phyloP scores from a whole-genome alignment of 2,329 filamentous ascomycete genomes.

The Waltergamsia citrina region DNA sequence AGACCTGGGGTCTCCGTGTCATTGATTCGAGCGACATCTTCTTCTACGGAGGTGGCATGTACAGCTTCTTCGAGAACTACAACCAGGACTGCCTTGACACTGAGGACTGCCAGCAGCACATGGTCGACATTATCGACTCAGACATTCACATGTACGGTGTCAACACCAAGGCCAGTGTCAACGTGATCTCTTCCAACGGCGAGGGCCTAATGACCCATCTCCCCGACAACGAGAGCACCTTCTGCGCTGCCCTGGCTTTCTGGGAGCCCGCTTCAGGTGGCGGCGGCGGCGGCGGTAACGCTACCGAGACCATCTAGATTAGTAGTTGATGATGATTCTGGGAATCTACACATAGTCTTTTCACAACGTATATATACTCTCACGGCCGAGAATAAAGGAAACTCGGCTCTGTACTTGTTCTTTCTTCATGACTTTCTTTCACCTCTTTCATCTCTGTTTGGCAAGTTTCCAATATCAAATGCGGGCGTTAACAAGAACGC shows the following conservation, averaged over 20 bases:
- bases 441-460: too few species aligned
- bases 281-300: not conserved
- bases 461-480: too few species aligned
- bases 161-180: constrained; percentile 64
- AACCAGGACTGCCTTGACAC: constrained; percentile 56
- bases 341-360: not conserved
- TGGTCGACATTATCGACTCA: constrained; percentile 62
- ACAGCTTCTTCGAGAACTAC: constrained; percentile 82
- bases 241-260: constrained; percentile 45
- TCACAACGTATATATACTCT: not conserved
- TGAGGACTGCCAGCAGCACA: constrained; percentile 68
- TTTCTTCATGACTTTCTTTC: not conserved
- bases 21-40: constrained; percentile 56
- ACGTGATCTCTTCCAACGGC: constrained; percentile 61
- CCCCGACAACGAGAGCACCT: constrained; percentile 57
- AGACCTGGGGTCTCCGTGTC: constrained; percentile 69
- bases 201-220: constrained; percentile 20
- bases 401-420: not conserved
- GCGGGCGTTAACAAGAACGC: too few species aligned
- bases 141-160: constrained; percentile 58
- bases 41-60: constrained; percentile 66
- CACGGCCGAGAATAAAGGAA: not conserved
- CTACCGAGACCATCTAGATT: not conserved
- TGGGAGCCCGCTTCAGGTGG: not conserved
- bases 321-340: not conserved